Conservation (phyloP, 108 stramenopile genomes). For the Schizochytrium sp. region DNA sequence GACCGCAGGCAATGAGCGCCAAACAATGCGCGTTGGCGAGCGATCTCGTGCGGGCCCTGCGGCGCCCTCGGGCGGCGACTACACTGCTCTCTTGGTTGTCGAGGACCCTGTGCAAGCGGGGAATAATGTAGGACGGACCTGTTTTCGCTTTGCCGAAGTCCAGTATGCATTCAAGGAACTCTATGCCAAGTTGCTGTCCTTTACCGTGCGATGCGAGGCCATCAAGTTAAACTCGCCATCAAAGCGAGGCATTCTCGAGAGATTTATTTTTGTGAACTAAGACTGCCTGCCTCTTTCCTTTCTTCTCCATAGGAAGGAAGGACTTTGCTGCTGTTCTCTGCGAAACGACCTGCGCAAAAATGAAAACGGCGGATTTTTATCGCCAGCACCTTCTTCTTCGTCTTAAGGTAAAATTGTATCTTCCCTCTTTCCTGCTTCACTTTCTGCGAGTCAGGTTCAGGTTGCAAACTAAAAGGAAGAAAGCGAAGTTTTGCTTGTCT, state of each 20-base stretch:
- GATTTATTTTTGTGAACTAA: neutral
- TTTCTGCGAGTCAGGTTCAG: too few relatives aligned
- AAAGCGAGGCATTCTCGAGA: neutral
- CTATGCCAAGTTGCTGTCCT: neutral
- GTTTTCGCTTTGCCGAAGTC: neutral
- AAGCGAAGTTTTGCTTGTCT: too few relatives aligned
- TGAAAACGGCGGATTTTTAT: too few relatives aligned
- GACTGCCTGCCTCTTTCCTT: neutral
- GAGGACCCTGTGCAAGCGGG: neutral
- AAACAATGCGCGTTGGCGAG: neutral
- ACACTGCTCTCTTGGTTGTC: neutral
- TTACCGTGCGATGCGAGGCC: neutral
- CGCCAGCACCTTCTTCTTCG: too few relatives aligned
- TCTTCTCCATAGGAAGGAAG: neutral
- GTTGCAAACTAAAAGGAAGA: too few relatives aligned
- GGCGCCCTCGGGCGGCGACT: too few relatives aligned
- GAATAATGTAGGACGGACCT: neutral
- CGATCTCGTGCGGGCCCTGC: neutral
- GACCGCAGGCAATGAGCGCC: neutral
- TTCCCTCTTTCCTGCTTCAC: too few relatives aligned
- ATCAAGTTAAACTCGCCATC: neutral
- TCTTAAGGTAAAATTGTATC: too few relatives aligned
- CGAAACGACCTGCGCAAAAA: neutral
- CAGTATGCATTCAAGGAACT: neutral
- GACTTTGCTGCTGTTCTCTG: neutral